phyloP scores from a whole-genome alignment of 805 yeast species.

The Candida wancherniae region DNA sequence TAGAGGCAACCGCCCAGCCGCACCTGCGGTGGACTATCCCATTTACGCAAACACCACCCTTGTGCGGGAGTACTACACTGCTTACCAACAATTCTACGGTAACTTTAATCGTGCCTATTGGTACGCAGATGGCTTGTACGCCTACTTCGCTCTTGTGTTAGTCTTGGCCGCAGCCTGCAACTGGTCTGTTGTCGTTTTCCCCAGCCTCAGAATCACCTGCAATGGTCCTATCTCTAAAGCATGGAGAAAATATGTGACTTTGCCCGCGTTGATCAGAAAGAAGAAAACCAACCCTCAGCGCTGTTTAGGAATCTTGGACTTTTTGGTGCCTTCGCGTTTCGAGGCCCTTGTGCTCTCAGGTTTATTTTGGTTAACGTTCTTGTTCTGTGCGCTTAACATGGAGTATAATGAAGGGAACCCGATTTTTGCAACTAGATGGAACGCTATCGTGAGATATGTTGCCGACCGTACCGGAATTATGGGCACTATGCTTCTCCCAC shows the following conservation, averaged over 20 bases:
- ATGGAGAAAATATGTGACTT: conserved; percentile 31
- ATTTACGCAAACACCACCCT: conserved; percentile 6
- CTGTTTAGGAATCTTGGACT: conserved; percentile 20
- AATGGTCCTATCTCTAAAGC: conserved; percentile 27
- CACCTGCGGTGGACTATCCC: conserved; percentile 8
- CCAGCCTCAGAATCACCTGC: conserved; percentile 7
- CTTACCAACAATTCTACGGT: conserved; percentile 5
- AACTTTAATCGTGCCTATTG: conserved; percentile 13
- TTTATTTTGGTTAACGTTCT: conserved; percentile 14
- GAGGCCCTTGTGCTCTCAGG: conserved; percentile 22
- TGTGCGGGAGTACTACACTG: conserved; percentile 3
- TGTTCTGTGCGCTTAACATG: conserved; percentile 16
- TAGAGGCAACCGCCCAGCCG: not conserved
- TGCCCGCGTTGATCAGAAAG: conserved; percentile 35
- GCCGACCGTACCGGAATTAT: conserved; percentile 16
- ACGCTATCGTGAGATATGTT: conserved; percentile 9
- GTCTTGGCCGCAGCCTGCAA: conserved; percentile 11
- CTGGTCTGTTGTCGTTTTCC: conserved; percentile 14
- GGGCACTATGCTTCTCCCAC: conserved; percentile 15
- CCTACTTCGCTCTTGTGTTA: conserved; percentile 13
- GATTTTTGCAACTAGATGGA: conserved; percentile 21
- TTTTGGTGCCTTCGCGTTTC: conserved; percentile 23
- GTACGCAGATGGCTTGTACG: conserved; percentile 9
- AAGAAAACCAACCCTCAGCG: conserved; percentile 25
- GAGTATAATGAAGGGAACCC: conserved; percentile 30